Evolutionary conservation across 192 early-diverging fungal genomes (phyloP).

Genomic region (Lunasporangiospora selenospora): DNA sequence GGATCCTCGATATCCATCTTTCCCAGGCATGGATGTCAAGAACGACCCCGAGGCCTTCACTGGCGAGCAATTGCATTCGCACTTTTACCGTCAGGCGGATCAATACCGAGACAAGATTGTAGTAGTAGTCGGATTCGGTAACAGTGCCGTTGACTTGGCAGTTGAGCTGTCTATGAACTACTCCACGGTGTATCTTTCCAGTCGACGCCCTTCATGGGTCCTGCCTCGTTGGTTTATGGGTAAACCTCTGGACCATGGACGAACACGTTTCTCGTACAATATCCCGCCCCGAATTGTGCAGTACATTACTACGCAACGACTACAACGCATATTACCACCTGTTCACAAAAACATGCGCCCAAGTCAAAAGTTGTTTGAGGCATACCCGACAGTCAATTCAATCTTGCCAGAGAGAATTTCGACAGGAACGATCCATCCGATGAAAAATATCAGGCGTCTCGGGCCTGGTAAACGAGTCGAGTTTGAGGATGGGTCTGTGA

Average conservation of each 20-base stretch:
- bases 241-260: slow-evolving; percentile 55
- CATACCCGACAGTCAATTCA: slow-evolving; percentile 58
- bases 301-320: slow-evolving; percentile 2
- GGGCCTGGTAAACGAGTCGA: slow-evolving; percentile 46
- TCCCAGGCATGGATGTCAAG: slow-evolving; percentile 54
- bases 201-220: slow-evolving; percentile 47
- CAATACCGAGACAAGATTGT: slow-evolving; percentile 59
- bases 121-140: slow-evolving; percentile 63
- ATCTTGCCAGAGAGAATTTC: slow-evolving; percentile 56
- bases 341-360: slow-evolving; percentile 53
- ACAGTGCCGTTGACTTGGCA: slow-evolving; percentile 63
- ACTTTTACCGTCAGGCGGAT: slow-evolving; percentile 61
- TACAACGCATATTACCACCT: slow-evolving; percentile 2
- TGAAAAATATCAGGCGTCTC: slow-evolving; percentile 54
- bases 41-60: slow-evolving; percentile 34
- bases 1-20: slow-evolving; percentile 59
- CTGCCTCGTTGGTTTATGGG: slow-evolving; percentile 53
- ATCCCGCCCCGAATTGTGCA: slow-evolving; percentile 50
- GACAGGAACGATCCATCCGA: slow-evolving; percentile 58
- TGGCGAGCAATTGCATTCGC: slow-evolving; percentile 62
- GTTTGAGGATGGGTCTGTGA: slow-evolving; percentile 63
- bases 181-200: slow-evolving; percentile 55
- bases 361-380: slow-evolving; percentile 25
- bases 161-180: slow-evolving; percentile 62
- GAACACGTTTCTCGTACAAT: slow-evolving; percentile 42